Percentiles rank a stretch among this genome's conserved stretches.
Evolutionary conservation across 1,284 basidiomycete species (phyloP).

Genomic region (Boletellus deceptivus): DNA sequence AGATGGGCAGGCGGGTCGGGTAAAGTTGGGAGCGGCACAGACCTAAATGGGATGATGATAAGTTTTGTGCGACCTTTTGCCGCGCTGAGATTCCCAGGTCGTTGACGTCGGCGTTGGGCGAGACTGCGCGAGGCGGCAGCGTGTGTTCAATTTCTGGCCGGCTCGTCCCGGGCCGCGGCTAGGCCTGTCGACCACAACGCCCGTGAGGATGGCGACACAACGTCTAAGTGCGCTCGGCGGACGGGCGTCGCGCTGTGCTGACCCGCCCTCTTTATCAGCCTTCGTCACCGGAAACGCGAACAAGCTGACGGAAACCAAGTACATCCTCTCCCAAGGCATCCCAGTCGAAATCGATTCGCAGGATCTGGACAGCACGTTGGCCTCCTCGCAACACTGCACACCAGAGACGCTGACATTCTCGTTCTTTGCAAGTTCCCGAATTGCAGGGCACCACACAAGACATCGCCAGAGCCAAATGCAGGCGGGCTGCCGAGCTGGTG

Average conservation of each 20-base stretch:
- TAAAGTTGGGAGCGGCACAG: not conserved
- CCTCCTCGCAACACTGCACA: conserved; percentile 11
- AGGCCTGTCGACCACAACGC: no score
- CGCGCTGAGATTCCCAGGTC: conserved; percentile 2
- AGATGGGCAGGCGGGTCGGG: not conserved
- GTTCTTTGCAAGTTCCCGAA: conserved; percentile 71
- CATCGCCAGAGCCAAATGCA: conserved; percentile 88
- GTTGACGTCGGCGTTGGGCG: conserved; percentile 17
- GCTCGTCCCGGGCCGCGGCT: no score
- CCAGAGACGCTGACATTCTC: not conserved
- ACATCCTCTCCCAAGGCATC: conserved; percentile 62
- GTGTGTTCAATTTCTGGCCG: not conserved
- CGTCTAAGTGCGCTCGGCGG: conserved; percentile 23
- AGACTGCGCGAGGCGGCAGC: conserved; percentile 2
- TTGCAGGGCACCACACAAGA: conserved; percentile 92
- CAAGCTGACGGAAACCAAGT: conserved; percentile 87
- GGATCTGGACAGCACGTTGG: conserved; percentile 63
- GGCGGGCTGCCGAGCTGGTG: conserved; percentile 79
- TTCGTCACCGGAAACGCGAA: conserved; percentile 96
- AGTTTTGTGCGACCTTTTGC: conserved; percentile 2
- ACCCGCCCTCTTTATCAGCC: conserved; percentile 42
- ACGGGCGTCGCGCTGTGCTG: not conserved
- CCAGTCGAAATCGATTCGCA: conserved; percentile 67
- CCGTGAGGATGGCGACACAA: conserved; percentile 19
- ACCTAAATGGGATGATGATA: conserved; percentile 3